Evolutionary conservation across 306 rosid genomes (phyloP).

Genomic region (Cucumis hystrix): DNA sequence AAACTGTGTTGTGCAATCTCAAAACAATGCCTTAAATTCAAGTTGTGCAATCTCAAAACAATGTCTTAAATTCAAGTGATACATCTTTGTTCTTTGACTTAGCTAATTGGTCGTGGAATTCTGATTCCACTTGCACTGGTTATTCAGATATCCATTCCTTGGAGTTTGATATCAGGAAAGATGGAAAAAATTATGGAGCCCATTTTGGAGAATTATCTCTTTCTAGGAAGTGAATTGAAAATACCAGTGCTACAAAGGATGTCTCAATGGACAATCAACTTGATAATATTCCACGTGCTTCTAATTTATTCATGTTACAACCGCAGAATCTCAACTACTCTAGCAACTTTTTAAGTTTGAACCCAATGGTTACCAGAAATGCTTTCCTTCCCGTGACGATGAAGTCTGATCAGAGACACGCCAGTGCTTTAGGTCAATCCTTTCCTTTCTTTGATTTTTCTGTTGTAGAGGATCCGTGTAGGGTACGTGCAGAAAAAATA

Average conservation of each 20-base stretch:
- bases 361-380: conserved; percentile 60
- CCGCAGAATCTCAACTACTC: conserved; percentile 23
- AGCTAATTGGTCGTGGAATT: conserved; percentile 19
- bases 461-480: conserved; percentile 59
- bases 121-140: conserved; percentile 17
- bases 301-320: conserved; percentile 21
- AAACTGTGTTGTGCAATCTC: conserved; percentile 18
- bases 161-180: conserved; percentile 16
- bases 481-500: conserved; percentile 35
- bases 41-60: too few species aligned
- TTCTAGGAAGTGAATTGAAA: conserved; percentile 15
- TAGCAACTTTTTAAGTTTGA: conserved; percentile 47
- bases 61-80: conserved; percentile 22
- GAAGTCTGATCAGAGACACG: conserved; percentile 24
- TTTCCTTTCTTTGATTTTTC: conserved; percentile 66
- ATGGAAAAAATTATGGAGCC: conserved; percentile 19
- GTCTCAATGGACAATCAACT: conserved; percentile 20
- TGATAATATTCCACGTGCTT: conserved; percentile 16
- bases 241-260: conserved; percentile 19
- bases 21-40: conserved; percentile 15
- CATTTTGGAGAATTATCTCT: conserved; percentile 20
- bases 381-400: conserved; percentile 26
- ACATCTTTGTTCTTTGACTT: conserved; percentile 20
- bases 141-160: conserved; percentile 9
- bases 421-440: conserved; percentile 14